Base-by-base conservation (phyloP, 139 green algal species). In the Protoeuglena noctilucae region DNA sequence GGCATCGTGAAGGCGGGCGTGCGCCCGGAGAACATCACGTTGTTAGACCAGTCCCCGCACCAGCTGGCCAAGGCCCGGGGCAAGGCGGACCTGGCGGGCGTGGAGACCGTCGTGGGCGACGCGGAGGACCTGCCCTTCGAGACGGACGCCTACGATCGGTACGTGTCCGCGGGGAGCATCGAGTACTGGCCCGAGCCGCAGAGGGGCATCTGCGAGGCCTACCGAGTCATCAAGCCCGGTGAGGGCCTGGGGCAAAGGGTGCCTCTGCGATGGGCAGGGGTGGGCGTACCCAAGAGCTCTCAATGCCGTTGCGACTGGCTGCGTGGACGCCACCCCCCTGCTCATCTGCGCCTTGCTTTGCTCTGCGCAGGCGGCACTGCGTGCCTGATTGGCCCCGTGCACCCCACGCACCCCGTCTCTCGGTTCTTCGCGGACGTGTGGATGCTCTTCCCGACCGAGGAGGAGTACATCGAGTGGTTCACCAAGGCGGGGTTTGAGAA, bases 391-490 rank as follows among this genome's bases (percentile, higher is more conserved):
- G 86, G 86, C 3, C 80, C 80, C 1, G 87, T 96, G 39, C 73
- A 96, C 70, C 87, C 87, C 28, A 96, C 87, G 26, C 78, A 83
- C 63, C 76, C 65, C 52, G 40, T 94, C 1, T 85, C 73, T 1
- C 59, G 85, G 22, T 81, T 87, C 64, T 87, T 94, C 55, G 82
- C 87, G 3, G 83, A 96, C 56, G 63, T 77, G 16, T 96, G 87
- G 87, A 96, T 96, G 87, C 76, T 96, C 0, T 96, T 96, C 73
- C 87, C 87, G 41, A 94, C 70, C 3, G 87, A 96, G 69, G 62
- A 84, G 28, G 88, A 96, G 70, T 96, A 96, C 79, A 86, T 92
- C 12, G 64, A 88, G 62, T 96, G 87, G 87, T 96, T 92, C 67
- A 93, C 71, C 24, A 83, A 80, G 54, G 87, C 81, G 9, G 87